Conservation (phyloP, 257 asterid genomes). For the Nemophila menziesii region DNA sequence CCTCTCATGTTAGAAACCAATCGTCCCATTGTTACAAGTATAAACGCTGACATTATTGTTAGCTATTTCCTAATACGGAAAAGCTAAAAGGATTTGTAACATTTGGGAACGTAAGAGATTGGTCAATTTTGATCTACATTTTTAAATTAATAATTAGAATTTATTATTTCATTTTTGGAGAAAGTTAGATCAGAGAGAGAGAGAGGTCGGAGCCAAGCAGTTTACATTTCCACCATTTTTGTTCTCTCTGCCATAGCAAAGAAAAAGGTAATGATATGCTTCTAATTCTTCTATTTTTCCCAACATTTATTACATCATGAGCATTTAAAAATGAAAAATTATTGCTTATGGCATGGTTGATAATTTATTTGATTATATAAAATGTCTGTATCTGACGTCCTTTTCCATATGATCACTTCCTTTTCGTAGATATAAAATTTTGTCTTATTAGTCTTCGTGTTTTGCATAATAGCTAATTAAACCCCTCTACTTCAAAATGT, state of each 20-base stretch:
- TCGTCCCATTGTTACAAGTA: conserved; percentile 22
- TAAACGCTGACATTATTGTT: not conserved
- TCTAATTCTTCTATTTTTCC: not conserved
- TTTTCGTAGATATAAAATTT: not conserved
- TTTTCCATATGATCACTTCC: not conserved
- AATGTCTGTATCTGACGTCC: too few species aligned
- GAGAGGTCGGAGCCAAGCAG: not conserved
- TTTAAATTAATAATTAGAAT: not conserved
- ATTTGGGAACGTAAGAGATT: conserved; percentile 9
- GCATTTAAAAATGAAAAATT: not conserved
- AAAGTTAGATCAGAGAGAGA: not conserved
- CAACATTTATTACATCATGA: too few species aligned
- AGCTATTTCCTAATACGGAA: not conserved
- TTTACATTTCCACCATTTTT: not conserved
- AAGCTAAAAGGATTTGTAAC: conserved; percentile 4
- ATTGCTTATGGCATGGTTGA: not conserved
- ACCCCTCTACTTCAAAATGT: too few species aligned
- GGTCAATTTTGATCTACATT: conserved; percentile 1
- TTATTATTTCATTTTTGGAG: not conserved
- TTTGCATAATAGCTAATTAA: too few species aligned
- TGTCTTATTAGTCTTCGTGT: too few species aligned
- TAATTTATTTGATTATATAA: not conserved
- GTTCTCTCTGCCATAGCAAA: not conserved
- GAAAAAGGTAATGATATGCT: not conserved
- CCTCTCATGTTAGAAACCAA: conserved; percentile 14